phyloP scores from a whole-genome alignment of 352 stramenopile species.

The Pythium diclinum region DNA sequence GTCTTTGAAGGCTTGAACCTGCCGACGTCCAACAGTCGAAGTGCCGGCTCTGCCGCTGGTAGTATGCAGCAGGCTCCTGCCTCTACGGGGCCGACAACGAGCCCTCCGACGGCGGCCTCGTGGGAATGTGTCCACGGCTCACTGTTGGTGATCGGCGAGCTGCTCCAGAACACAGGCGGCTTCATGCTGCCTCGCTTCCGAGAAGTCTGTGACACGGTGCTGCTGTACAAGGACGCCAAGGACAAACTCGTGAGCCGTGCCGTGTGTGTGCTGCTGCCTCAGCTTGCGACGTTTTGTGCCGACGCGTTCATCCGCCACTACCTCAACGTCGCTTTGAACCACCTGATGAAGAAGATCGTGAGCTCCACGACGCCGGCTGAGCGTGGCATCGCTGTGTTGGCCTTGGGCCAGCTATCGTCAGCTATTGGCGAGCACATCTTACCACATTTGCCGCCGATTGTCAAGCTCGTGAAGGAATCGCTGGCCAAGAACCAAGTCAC shows the following conservation, averaged over 20 bases:
- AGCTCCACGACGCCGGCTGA: conserved; percentile 54
- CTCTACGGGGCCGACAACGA: conserved; percentile 4
- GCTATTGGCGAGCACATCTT: conserved; percentile 88
- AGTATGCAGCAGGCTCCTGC: conserved; percentile 8
- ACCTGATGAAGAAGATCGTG: conserved; percentile 84
- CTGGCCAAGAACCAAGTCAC: conserved; percentile 46
- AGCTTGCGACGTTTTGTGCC: conserved; percentile 90
- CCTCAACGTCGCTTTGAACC: conserved; percentile 72
- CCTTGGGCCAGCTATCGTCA: conserved; percentile 91
- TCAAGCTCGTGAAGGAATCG: conserved; percentile 73
- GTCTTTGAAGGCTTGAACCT: conserved; percentile 76
- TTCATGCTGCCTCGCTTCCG: conserved; percentile 98
- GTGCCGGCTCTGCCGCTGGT: background rate
- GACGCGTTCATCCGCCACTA: conserved; percentile 94
- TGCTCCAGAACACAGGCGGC: conserved; percentile 92
- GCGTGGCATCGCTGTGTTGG: conserved; percentile 87
- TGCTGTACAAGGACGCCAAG: conserved; percentile 91
- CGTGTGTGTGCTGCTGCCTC: conserved; percentile 89
- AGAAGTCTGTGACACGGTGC: conserved; percentile 93
- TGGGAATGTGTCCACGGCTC: conserved; percentile 93
- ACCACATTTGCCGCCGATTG: conserved; percentile 75
- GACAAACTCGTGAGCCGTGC: conserved; percentile 79
- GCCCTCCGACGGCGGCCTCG: conserved; percentile 30
- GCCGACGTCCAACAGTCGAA: conserved; percentile 12
- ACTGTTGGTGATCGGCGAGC: conserved; percentile 92